Evolutionary conservation across 2,329 filamentous ascomycete genomes (phyloP).

Genomic region (Epichloe elymi): DNA sequence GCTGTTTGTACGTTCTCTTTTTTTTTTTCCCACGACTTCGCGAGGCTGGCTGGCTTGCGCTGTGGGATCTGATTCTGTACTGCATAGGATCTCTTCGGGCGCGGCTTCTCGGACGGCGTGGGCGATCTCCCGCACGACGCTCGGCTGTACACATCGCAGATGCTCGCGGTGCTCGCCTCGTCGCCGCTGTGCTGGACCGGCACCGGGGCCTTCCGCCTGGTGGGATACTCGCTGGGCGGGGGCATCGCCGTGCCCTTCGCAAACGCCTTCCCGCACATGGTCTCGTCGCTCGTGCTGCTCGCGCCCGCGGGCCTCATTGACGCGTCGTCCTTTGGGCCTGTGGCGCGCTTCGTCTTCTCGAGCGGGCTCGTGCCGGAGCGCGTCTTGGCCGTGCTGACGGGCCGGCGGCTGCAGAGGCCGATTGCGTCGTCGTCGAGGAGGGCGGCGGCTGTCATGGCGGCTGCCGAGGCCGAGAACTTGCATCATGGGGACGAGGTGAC

Average conservation of each 20-base stretch:
- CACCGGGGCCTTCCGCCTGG: slow-evolving; percentile 42
- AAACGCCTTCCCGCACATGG: slow-evolving; percentile 54
- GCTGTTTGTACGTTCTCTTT: slow-evolving; percentile 45
- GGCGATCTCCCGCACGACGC: slow-evolving; percentile 57
- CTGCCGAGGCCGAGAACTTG: slow-evolving; percentile 29
- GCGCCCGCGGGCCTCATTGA: slow-evolving; percentile 67
- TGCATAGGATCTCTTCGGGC: slow-evolving; percentile 50
- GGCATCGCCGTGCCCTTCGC: slow-evolving; percentile 66
- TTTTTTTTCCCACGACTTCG: background rate
- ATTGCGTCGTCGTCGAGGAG: slow-evolving; percentile 28
- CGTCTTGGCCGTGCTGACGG: slow-evolving; percentile 34
- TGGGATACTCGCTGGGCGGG: slow-evolving; percentile 76
- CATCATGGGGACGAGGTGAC: background rate
- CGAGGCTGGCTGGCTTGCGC: too few species aligned
- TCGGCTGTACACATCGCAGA: slow-evolving; percentile 60
- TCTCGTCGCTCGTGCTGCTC: slow-evolving; percentile 60
- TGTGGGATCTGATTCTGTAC: too few species aligned
- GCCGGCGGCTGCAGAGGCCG: slow-evolving; percentile 34
- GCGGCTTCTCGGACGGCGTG: slow-evolving; percentile 53
- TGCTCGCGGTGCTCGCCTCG: slow-evolving; percentile 56
- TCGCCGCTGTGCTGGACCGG: slow-evolving; percentile 58
- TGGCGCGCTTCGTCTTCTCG: slow-evolving; percentile 39
- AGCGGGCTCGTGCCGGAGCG: slow-evolving; percentile 40
- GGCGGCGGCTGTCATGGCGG: slow-evolving; percentile 10
- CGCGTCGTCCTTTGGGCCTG: slow-evolving; percentile 35